A percentile compares a stretch with the other conserved stretches of the same genome.
These are phyloP conservation scores for Arachis stenosperma DNA, from an alignment of 306 rosid genomes.

Conservation along the genomic window DNA sequence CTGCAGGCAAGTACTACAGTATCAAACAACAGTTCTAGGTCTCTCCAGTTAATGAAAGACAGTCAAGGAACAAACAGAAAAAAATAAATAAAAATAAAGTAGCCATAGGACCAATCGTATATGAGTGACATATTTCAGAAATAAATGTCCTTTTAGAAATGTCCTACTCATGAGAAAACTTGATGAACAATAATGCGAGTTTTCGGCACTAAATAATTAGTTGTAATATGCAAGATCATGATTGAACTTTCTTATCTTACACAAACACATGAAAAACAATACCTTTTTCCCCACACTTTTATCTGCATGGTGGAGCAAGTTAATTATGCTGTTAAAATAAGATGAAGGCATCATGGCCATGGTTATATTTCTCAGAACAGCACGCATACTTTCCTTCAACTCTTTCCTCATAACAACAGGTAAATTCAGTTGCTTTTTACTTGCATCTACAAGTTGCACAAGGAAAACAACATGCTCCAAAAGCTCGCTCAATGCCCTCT, in stretches of 20 bases:
- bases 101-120: conserved; percentile 6
- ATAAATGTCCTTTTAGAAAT: not conserved
- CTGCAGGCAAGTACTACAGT: conserved; percentile 50
- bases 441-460: conserved; percentile 64
- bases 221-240: conserved; percentile 13
- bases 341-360: conserved; percentile 63
- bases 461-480: conserved; percentile 72
- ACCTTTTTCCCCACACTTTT: conserved; percentile 73
- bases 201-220: not conserved
- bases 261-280: conserved; percentile 23
- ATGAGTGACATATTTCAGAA: not conserved
- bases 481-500: conserved; percentile 66
- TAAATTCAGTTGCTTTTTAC: conserved; percentile 52
- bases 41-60: not conserved
- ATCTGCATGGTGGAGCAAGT: conserved; percentile 68
- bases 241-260: not conserved
- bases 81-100: not conserved
- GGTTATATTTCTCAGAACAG: conserved; percentile 57
- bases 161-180: not conserved
- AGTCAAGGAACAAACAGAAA: conserved; percentile 11
- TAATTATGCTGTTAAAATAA: conserved; percentile 63
- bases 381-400: conserved; percentile 63
- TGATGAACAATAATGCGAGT: not conserved
- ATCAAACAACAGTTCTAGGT: conserved; percentile 20
- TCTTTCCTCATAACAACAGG: conserved; percentile 61